Percentiles rank a stretch among this genome's conserved stretches.
These are phyloP conservation scores for Cercophora newfieldiana DNA, from an alignment of 495 filamentous ascomycete species.

Conservation along the genomic window DNA sequence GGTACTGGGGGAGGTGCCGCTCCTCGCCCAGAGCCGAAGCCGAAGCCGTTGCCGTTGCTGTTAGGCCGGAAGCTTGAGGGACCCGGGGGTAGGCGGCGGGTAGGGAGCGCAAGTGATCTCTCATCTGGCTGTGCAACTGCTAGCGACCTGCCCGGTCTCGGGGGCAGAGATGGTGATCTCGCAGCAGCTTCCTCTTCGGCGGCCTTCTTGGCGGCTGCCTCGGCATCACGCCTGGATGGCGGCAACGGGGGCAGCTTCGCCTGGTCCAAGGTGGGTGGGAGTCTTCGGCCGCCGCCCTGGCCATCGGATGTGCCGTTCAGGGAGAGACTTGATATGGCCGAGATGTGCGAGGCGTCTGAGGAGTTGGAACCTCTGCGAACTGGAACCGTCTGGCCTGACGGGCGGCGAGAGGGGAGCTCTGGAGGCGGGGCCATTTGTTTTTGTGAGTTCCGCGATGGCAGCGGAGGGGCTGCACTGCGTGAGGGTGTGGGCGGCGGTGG, in stretches of 20 bases:
- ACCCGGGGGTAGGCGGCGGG: slow-evolving; percentile 44
- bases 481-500: slow-evolving; percentile 20
- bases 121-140: slow-evolving; percentile 14
- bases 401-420: slow-evolving; percentile 40
- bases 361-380: slow-evolving; percentile 47
- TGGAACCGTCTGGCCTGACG: slow-evolving; percentile 35
- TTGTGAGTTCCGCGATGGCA: slow-evolving; percentile 38
- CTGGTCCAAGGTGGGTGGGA: slow-evolving; percentile 51
- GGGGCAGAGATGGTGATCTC: slow-evolving; percentile 36
- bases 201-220: slow-evolving; percentile 45
- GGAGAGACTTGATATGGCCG: slow-evolving; percentile 45
- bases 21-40: slow-evolving; percentile 23
- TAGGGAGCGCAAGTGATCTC: slow-evolving; percentile 29
- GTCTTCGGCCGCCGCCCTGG: slow-evolving; percentile 37
- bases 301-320: slow-evolving; percentile 32
- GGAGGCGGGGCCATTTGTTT: slow-evolving; percentile 36
- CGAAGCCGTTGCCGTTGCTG: slow-evolving; percentile 24
- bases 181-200: slow-evolving; percentile 30
- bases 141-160: slow-evolving; percentile 36
- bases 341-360: slow-evolving; percentile 47
- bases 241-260: slow-evolving; percentile 53
- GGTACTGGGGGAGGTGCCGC: slow-evolving; percentile 48
- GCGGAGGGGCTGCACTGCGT: slow-evolving; percentile 33
- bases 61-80: slow-evolving; percentile 32
- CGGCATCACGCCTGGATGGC: slow-evolving; percentile 44